Evolutionary conservation across 352 stramenopile species (phyloP).

Genomic region (Sclerospora graminicola): DNA sequence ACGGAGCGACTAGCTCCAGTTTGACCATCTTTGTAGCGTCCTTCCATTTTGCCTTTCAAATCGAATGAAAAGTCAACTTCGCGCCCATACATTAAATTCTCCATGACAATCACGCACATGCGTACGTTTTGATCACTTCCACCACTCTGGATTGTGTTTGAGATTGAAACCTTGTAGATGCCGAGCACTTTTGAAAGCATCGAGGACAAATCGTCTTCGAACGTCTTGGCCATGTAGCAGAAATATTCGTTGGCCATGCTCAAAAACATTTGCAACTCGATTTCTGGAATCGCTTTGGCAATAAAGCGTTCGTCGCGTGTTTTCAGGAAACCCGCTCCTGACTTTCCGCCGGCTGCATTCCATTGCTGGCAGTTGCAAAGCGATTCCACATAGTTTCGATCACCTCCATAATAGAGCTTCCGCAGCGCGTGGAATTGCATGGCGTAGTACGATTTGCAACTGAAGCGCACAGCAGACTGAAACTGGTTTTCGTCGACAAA

Average conservation of each 20-base stretch:
- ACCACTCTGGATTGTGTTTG: slow-evolving; percentile 30
- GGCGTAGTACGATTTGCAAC: slow-evolving; percentile 84
- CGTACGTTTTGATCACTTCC: slow-evolving; percentile 55
- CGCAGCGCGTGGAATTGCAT: slow-evolving; percentile 84
- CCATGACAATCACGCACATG: slow-evolving; percentile 85
- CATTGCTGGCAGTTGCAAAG: slow-evolving; percentile 81
- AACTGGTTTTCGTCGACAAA: slow-evolving; percentile 85
- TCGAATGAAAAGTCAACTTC: slow-evolving; percentile 83
- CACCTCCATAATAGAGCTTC: slow-evolving; percentile 73
- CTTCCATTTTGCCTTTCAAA: slow-evolving; percentile 84
- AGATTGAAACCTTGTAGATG: slow-evolving; percentile 81
- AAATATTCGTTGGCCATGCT: slow-evolving; percentile 87
- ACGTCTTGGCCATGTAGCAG: slow-evolving; percentile 82
- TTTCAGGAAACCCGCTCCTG: slow-evolving; percentile 76
- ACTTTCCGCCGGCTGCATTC: slow-evolving; percentile 81
- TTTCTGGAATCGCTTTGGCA: slow-evolving; percentile 78
- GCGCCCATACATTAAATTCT: slow-evolving; percentile 81
- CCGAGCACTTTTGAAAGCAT: slow-evolving; percentile 85
- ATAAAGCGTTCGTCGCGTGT: slow-evolving; percentile 84
- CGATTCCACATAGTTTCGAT: slow-evolving; percentile 82
- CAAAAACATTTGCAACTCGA: slow-evolving; percentile 84
- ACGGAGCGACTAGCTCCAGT: slow-evolving; percentile 31
- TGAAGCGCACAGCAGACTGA: slow-evolving; percentile 68
- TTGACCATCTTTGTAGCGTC: slow-evolving; percentile 45
- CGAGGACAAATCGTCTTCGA: slow-evolving; percentile 76